Evolutionary conservation across 2,329 filamentous ascomycete species (phyloP), one percentile per base, ranked within the genome.

Genomic region (Bipolaris victoriae): DNA sequence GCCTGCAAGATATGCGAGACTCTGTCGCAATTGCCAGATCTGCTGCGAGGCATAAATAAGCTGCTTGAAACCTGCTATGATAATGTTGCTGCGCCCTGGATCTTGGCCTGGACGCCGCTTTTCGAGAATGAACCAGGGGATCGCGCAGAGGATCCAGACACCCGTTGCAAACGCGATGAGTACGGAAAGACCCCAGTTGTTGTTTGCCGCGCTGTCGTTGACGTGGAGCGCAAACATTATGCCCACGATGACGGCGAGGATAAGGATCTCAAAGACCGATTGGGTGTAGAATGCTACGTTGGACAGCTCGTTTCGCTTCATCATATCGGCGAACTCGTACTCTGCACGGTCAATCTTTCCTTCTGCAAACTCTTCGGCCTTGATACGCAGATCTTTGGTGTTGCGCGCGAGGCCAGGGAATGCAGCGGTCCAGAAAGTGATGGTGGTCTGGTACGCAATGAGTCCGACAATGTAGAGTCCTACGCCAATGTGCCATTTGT

Each of bases 371-470:
- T 72, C 78, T 49, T 80, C 83, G n/a, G 79, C 76, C 5, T 84
- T 83, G 51, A 80, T 81, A 24, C 84, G 77, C 67, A 86, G 75
- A 22, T 82, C 77, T 1, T 71, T 66, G 0, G 82, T 84, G 62
- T 86, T 86, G 6, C 84, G 73, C 4, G 85, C 83, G 7, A 87
- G 74, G 0, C 83, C 80, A 3, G 85, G 84, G 55, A 87, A 87
- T 0, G 87, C 86, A 0, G 88, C 71, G 1, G 86, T 88, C 86
- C 87, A 90, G 70, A 89, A 90, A 0, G 87, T 89, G 47, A 89
- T 77, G 0, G 85, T 87, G 2, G 88, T 83, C 72, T 89, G 87
- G 64, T 89, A 90, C 1, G 83, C 83, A 60, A 90, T 86, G 40
- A 89, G 71, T 1, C 87, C 87, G 15, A 89, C 82, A 53, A 90